Evolutionary conservation across 2,329 filamentous ascomycete genomes (phyloP).

Genomic region (Trichoderma koningii): DNA sequence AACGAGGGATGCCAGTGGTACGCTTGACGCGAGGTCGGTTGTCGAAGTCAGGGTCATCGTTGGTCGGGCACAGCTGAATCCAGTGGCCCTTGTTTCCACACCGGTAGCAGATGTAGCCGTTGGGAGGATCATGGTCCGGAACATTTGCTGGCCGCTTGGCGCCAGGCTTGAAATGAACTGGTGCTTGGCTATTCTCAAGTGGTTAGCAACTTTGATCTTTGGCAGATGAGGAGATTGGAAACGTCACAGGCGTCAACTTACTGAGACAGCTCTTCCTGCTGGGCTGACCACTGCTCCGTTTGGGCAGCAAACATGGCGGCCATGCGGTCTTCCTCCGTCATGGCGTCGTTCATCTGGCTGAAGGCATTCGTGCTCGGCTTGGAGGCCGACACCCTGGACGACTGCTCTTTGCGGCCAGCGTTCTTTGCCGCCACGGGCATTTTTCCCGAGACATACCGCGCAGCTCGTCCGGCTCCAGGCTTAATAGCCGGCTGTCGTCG

Average conservation of each 20-base stretch:
- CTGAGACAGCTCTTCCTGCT: constrained; percentile 92
- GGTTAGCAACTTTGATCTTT: constrained; percentile 38
- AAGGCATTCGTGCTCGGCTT: constrained; percentile 62
- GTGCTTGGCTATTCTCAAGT: constrained; percentile 54
- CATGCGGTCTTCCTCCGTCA: constrained; percentile 93
- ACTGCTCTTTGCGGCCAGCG: constrained; percentile 65
- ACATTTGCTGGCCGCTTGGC: constrained; percentile 72
- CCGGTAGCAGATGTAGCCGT: constrained; percentile 93
- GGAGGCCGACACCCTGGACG: constrained; percentile 57
- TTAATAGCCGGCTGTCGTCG: constrained; percentile 81
- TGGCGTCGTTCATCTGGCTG: constrained; percentile 70
- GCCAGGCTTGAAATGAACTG: constrained; percentile 58
- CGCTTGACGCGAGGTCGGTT: constrained; percentile 91
- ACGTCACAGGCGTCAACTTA: constrained; percentile 42
- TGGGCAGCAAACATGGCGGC: constrained; percentile 89
- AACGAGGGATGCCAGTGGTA: constrained; percentile 94
- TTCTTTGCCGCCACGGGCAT: constrained; percentile 90
- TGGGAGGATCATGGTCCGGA: constrained; percentile 89
- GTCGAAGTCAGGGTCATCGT: constrained; percentile 95
- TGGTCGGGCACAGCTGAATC: constrained; percentile 98
- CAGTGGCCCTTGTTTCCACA: constrained; percentile 98
- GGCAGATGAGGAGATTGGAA: neutral
- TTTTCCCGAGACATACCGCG: constrained; percentile 93
- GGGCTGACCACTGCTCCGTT: constrained; percentile 87
- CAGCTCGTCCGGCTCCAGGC: constrained; percentile 84